Conservation (phyloP, 2,329 filamentous ascomycete species). For the Stagonosporopsis vannaccii region DNA sequence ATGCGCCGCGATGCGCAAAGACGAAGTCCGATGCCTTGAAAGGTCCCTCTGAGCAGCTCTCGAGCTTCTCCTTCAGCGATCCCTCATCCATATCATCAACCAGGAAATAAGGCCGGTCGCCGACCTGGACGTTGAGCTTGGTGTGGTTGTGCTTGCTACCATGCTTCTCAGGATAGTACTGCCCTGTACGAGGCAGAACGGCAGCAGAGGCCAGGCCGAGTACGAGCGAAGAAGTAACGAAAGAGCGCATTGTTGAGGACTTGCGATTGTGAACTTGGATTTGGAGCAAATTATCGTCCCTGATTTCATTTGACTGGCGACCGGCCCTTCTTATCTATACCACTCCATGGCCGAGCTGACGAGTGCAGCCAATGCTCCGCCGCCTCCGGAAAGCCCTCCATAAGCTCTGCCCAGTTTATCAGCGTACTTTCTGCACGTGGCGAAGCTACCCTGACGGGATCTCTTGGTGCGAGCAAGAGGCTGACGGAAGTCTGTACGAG, state of each 20-base stretch:
- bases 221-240: conserved; percentile 37
- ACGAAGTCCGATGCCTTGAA: conserved; percentile 46
- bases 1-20: conserved; percentile 47
- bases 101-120: conserved; percentile 47
- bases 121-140: conserved; percentile 45
- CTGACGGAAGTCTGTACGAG: conserved; percentile 15
- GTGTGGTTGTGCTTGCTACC: conserved; percentile 18
- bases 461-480: conserved; percentile 11
- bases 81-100: conserved; percentile 50
- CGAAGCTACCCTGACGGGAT: conserved; percentile 21
- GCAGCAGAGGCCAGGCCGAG: conserved; percentile 39
- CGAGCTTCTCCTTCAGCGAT: conserved; percentile 47
- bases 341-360: conserved; percentile 7
- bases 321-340: conserved; percentile 34
- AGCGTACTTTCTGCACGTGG: conserved; percentile 38
- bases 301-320: conserved; percentile 20
- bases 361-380: conserved; percentile 16
- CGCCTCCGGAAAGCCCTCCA: conserved; percentile 17
- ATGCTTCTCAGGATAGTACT: conserved; percentile 26
- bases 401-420: conserved; percentile 25
- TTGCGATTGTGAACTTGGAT: conserved; percentile 8
- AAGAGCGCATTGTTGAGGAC: conserved; percentile 36
- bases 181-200: conserved; percentile 28
- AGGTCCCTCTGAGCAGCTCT: conserved; percentile 46
- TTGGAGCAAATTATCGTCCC: conserved; percentile 22